Evolutionary conservation across 306 rosid genomes (phyloP), one percentile per base, ranked within the genome.

Genomic region (Cercis canadensis): DNA sequence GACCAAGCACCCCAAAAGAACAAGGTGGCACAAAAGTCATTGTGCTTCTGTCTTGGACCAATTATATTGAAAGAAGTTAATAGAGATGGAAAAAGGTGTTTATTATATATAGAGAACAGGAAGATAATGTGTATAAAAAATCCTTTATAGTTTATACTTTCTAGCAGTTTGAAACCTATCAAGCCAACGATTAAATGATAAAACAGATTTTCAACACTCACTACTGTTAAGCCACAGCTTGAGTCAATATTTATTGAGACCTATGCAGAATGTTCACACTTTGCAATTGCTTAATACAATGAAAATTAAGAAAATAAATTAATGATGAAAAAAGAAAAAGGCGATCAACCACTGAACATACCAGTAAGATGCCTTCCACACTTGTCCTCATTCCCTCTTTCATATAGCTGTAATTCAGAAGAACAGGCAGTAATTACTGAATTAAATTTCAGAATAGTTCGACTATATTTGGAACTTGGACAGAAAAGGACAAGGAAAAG

Each of bases 371-470:
- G 34, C 96, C 99, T 78, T 92, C 99, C 0, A 95, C 99, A 43
- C 99, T 95, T 32, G 96, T 92, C 81, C 99, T 83, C 99, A 92
- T 92, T 39, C 99, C 99, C 70, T 95, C 99, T 71, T 95, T 95
- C 96, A 89, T 87, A 58, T 95, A 95, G 69, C 99, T 95, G 87
- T 61, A 68, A 47, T 60, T 40, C 9, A 81, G 13, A 69, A 82
- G 67, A 57, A 53, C 56, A 70, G 2, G 5, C 50, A 19, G 55
- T 34, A 44, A 60, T 47, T 4, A 72, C 32, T 24, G 3, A 24
- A 24, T 37, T 37, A 37, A 24, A 56, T 32, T 49, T 61, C 13
- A 61, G 61, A 67, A 67, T 5, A 0, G 11, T 19, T 44, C 18
- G 18, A 44, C 60, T 34, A 64, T 15, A 6, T 18, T 50, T 69